phyloP scores from a whole-genome alignment of 176 grass and related monocot genomes.

The Eragrostis curvula region DNA sequence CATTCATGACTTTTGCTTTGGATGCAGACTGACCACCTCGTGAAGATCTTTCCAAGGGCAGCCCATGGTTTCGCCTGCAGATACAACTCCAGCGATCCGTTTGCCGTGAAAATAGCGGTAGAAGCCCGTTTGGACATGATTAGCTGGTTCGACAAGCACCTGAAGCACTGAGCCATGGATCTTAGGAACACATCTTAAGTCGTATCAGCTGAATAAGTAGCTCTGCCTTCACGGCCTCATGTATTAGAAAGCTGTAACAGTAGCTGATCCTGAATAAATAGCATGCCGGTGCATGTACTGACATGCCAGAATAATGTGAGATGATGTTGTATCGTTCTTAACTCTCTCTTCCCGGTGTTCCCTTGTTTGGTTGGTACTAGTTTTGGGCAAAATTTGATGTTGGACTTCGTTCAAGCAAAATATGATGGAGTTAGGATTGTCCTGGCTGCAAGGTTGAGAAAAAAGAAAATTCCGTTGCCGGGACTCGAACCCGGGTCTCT shows the following conservation, averaged over 20 bases:
- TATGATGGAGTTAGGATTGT: too few species aligned
- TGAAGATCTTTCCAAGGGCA: constrained; percentile 60
- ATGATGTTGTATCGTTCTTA: neutral
- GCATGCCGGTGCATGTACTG: neutral
- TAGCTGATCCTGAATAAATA: too few species aligned
- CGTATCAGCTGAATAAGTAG: neutral
- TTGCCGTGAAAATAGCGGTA: constrained; percentile 53
- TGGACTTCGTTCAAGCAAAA: neutral
- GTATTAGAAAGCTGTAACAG: neutral
- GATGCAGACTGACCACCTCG: constrained; percentile 53
- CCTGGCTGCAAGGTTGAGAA: too few species aligned
- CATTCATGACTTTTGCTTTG: neutral
- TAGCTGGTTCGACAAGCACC: constrained; percentile 57
- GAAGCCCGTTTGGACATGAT: constrained; percentile 52
- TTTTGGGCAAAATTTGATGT: neutral
- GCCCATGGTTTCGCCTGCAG: constrained; percentile 56
- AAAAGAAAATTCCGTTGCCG: constrained; percentile 65
- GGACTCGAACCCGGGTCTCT: constrained; percentile 91
- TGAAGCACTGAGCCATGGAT: constrained; percentile 15
- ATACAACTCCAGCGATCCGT: constrained; percentile 40
- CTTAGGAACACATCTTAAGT: neutral
- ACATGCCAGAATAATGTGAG: neutral
- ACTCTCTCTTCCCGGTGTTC: neutral
- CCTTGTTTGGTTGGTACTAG: neutral
- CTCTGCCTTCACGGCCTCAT: neutral